Base-by-base conservation (phyloP, 129 eudicot species). In the Glebionis coronaria region DNA sequence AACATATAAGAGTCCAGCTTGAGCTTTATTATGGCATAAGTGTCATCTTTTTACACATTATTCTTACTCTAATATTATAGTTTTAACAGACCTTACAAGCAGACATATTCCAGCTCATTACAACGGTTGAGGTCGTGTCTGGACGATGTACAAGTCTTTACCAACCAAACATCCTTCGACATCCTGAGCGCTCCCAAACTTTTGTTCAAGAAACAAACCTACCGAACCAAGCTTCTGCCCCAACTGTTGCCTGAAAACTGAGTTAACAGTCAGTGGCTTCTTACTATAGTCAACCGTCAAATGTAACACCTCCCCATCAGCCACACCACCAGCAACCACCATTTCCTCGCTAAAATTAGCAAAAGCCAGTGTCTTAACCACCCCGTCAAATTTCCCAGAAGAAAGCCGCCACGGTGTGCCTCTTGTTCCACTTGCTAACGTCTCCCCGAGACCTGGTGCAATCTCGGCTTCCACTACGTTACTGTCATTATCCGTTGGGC, bases 91-190 rank as follows among this genome's bases (percentile, higher is more conserved):
- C 56, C 40, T 56, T 54, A 44, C 2, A 69, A 4, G n/a, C n/a
- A 16, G 18, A 56, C 12, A 50, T 44, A 51, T 8, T 31, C 40
- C 40, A 31, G 9, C 40, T 67, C 65, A 6, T 73, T 76, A 87
- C 21, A 65, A 62, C 12, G 98, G 96, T 63, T 92, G 96, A 19
- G 98, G 98, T 18, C 98, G 88, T 23, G 98, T 82, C 76, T 92
- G 98, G 15, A 88, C 98, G 10, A 92, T 82, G 63, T 68, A 92
- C 4, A 88, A 51, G 15, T 86, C 91, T 51, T 85, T 79, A 56
- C 98, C 98, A 25, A 92, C 98, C 61, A 88, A 57, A 68, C 98
- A 92, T 23, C 98, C 98, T 79, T 92, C 98, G 10, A 88, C 84
- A 55, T 92, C 98, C 66, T 92, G 98, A 44, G 98, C 84, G 13